phyloP scores from a whole-genome alignment of 2,329 filamentous ascomycete genomes.

The Chrysoporthe puriensis region DNA sequence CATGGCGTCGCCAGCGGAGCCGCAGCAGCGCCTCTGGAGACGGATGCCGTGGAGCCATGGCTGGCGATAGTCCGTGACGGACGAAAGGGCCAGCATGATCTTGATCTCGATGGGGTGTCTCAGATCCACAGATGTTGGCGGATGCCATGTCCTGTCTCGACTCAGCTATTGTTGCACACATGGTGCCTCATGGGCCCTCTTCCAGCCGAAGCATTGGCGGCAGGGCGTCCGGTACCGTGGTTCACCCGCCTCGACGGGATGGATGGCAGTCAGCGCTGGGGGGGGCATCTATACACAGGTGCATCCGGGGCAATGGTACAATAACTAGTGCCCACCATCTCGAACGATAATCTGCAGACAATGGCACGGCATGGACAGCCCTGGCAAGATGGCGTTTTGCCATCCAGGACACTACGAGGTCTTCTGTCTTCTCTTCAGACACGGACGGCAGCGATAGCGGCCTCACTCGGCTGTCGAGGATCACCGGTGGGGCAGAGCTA shows the following conservation, averaged over 20 bases:
- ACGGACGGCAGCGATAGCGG: no score
- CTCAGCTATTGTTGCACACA: not conserved
- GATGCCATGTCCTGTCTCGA: conserved; percentile 2
- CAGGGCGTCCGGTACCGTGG: not conserved
- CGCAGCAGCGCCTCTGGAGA: no score
- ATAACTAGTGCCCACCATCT: not conserved
- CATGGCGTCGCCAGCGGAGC: not conserved
- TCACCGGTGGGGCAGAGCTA: not conserved
- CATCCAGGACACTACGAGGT: no score
- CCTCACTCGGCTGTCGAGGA: no score
- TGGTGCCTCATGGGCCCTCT: not conserved
- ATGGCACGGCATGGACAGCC: not conserved
- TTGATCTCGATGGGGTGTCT: conserved; percentile 25
- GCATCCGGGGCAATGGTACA: no score
- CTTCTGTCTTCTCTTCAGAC: no score
- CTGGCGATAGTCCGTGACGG: conserved; percentile 1
- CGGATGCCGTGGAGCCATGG: not conserved
- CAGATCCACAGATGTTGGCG: conserved; percentile 16
- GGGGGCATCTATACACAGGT: no score
- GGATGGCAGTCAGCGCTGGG: not conserved
- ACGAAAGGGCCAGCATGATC: not conserved
- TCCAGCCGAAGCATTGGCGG: not conserved
- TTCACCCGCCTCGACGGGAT: conserved; percentile 8
- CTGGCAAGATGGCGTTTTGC: not conserved
- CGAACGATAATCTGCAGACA: conserved; percentile 19